These are phyloP conservation scores for Colletotrichum australisinense DNA, from an alignment of 2,329 filamentous ascomycete species.

Conservation along the genomic window DNA sequence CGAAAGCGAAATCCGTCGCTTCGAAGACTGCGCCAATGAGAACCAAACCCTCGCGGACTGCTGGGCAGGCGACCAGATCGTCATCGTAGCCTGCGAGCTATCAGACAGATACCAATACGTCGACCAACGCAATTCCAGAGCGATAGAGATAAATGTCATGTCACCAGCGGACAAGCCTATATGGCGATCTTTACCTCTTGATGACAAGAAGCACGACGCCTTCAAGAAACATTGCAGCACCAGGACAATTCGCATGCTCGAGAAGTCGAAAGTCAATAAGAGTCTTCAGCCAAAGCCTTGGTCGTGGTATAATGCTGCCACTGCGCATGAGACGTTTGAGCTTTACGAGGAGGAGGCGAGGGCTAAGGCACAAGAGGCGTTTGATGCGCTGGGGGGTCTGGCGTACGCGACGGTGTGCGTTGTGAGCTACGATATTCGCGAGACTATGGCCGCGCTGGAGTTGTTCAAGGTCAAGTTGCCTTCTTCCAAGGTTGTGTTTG, in stretches of 20 bases:
- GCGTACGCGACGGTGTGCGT: background rate
- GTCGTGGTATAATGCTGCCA: too few relatives aligned
- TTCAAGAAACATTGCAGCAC: background rate
- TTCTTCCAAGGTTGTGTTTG: background rate
- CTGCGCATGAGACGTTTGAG: background rate
- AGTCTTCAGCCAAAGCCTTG: background rate
- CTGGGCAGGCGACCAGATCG: background rate
- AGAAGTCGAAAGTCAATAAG: background rate
- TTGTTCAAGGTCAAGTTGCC: background rate
- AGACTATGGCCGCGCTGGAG: background rate
- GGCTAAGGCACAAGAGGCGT: background rate
- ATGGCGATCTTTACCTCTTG: background rate
- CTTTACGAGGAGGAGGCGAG: background rate
- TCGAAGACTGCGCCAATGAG: conserved; percentile 9
- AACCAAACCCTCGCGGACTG: conserved; percentile 10
- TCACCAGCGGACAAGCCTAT: background rate
- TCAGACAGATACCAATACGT: background rate
- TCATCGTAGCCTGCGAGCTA: background rate
- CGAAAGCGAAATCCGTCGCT: background rate
- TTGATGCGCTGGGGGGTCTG: background rate
- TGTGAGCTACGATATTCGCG: conserved; percentile 8
- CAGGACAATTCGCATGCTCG: background rate
- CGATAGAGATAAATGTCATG: background rate
- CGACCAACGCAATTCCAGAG: background rate
- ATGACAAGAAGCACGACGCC: background rate